Evolutionary conservation across 495 filamentous ascomycete genomes (phyloP).

Genomic region (Daldinia bambusicola): DNA sequence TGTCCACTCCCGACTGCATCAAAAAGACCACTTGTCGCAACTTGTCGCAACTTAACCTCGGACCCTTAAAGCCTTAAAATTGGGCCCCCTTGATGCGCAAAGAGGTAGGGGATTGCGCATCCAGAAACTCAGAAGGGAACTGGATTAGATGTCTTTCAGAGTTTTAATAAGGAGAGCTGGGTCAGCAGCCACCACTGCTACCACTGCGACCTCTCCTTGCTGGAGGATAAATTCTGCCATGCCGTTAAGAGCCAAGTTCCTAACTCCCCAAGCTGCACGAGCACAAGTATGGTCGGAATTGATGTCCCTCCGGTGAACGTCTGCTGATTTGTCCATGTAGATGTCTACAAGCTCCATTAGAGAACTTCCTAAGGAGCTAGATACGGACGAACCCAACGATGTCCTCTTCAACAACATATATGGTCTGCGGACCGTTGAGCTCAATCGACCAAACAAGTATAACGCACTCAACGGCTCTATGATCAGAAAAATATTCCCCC

Average conservation of each 20-base stretch:
- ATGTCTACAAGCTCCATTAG: constrained; percentile 63
- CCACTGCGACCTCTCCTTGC: constrained; percentile 50
- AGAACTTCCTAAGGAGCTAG: constrained; percentile 59
- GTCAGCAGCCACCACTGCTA: constrained; percentile 49
- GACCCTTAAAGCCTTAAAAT: constrained; percentile 24
- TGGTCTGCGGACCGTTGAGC: constrained; percentile 90
- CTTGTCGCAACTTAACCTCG: background rate
- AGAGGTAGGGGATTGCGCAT: constrained; percentile 38
- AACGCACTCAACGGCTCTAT: constrained; percentile 95
- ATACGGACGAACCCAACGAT: constrained; percentile 83
- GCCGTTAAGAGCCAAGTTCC: constrained; percentile 89
- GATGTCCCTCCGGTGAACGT: background rate
- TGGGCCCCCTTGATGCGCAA: constrained; percentile 41
- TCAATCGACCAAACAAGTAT: constrained; percentile 89
- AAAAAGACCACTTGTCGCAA: constrained; percentile 10
- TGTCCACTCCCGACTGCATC: constrained; percentile 9
- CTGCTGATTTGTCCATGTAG: constrained; percentile 51
- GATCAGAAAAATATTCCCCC: constrained; percentile 88
- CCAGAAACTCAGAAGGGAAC: constrained; percentile 8
- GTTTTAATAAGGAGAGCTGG: constrained; percentile 53
- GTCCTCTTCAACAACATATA: constrained; percentile 89
- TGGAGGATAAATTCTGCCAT: constrained; percentile 63
- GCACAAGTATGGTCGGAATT: constrained; percentile 54
- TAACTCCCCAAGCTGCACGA: constrained; percentile 67
- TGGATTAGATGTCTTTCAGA: constrained; percentile 56